Evolutionary conservation across 1,139 yeast genomes (phyloP).

Genomic region (Candida albicans): DNA sequence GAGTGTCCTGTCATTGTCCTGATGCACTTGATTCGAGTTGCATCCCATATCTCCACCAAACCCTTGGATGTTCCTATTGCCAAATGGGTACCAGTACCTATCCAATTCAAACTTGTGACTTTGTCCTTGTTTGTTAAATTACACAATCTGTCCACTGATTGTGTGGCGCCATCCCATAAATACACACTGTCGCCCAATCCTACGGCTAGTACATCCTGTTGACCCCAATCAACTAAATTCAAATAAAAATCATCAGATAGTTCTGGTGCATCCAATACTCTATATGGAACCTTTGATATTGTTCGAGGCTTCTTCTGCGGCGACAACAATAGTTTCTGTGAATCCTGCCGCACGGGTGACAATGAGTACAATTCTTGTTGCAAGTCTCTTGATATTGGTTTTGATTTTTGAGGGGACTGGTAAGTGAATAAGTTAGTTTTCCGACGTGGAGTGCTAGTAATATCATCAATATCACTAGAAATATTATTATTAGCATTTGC

Average conservation of each 20-base stretch:
- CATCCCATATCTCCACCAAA: constrained; percentile 93
- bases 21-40: constrained; percentile 76
- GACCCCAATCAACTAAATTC: constrained; percentile 94
- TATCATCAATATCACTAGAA: constrained; percentile 10
- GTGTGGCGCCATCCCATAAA: constrained; percentile 87
- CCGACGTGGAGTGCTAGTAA: constrained; percentile 53
- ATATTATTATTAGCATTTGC: constrained; percentile 1
- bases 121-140: constrained; percentile 62
- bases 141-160: constrained; percentile 80
- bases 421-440: constrained; percentile 66
- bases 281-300: constrained; percentile 83
- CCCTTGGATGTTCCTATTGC: constrained; percentile 92
- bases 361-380: constrained; percentile 76
- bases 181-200: constrained; percentile 89
- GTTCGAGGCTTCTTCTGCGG: constrained; percentile 80
- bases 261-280: constrained; percentile 96
- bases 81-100: constrained; percentile 87
- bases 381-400: constrained; percentile 61
- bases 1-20: constrained; percentile 93
- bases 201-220: constrained; percentile 83
- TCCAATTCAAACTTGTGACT: constrained; percentile 89
- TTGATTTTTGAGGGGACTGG: constrained; percentile 63
- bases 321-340: constrained; percentile 73
- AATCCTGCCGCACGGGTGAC: constrained; percentile 88
- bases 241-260: constrained; percentile 91